Base-by-base conservation (phyloP, 2,329 filamentous ascomycete species). In the Trichoderma atrobrunneum region DNA sequence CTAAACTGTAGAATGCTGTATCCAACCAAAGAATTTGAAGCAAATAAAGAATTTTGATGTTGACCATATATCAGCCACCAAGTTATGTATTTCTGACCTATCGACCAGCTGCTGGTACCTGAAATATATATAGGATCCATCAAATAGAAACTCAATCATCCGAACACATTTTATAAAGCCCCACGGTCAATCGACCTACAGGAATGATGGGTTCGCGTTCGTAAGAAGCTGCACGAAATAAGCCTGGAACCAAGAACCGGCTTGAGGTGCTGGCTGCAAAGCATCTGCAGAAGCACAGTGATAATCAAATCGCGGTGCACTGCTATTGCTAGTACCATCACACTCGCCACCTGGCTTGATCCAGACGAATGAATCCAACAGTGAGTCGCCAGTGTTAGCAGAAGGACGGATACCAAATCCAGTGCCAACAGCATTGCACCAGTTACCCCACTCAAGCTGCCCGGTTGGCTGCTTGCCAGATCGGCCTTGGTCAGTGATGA, bases 161-260 rank as follows among this genome's bases (percentile, higher is more conserved):
- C 11, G 28, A 34, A 7, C 6, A 2, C 57, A 12, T 34, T 32
- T 34, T 60, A 14, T 3, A 34, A 60, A 12, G 28, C n/a, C 18
- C 28, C 28, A 30, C 12, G 11, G 16, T 16, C 11, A 60, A 60
- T 21, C 12, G 21, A 26, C 30, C 59, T 68, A 68, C 54, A 68
- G 18, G 32, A 68, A 68, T 21, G 65, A 59, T 8, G 65, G 65
- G 54, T 68, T 68, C 34, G 65, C 65, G 24, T 68, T 68, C 4
- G 65, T 68, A 26, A 68, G 65, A 30, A 68, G 65, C 32, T 68
- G 65, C 51, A 68, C 65, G 21, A 68, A 68, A 39, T 68, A 68
- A 14, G 51, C 65, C 34, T 68, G 65, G 51, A 68, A 68, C 65
- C 65, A 68, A 43, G 65, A 36, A 43, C 65, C 65, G 12, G 65